phyloP scores from a whole-genome alignment of 2,329 filamentous ascomycete genomes.

The Fusarium sp. region DNA sequence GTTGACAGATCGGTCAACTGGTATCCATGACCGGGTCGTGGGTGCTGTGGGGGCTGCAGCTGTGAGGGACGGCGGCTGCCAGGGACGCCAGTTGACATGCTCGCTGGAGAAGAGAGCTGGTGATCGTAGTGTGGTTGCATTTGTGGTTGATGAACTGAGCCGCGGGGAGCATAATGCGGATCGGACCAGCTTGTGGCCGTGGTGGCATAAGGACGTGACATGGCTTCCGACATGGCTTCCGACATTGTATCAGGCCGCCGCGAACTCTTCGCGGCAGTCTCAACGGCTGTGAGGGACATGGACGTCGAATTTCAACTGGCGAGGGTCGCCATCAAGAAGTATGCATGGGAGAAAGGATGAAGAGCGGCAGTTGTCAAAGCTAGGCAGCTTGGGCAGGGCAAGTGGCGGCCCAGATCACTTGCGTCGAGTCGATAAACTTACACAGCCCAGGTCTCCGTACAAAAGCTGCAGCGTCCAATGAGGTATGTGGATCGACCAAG shows the following conservation, averaged over 20 bases:
- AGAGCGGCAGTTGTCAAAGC: slow-evolving; percentile 26
- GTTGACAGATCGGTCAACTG: slow-evolving; percentile 25
- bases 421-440: slow-evolving; percentile 41
- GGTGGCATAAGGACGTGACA: slow-evolving; percentile 39
- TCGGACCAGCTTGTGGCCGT: slow-evolving; percentile 36
- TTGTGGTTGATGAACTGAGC: slow-evolving; percentile 41
- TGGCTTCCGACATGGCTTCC: slow-evolving; percentile 41
- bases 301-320: slow-evolving; percentile 18
- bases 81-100: slow-evolving; percentile 36
- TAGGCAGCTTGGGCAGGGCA: slow-evolving; percentile 27
- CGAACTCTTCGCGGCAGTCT: slow-evolving; percentile 28
- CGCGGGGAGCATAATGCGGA: slow-evolving; percentile 28
- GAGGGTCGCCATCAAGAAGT: slow-evolving; percentile 23
- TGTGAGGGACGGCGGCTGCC: slow-evolving; percentile 24
- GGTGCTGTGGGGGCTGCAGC: slow-evolving; percentile 20
- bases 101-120: slow-evolving; percentile 43
- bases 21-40: slow-evolving; percentile 19
- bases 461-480: slow-evolving; percentile 31
- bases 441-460: slow-evolving; percentile 33
- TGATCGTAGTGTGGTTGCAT: slow-evolving; percentile 43
- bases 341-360: slow-evolving; percentile 25
- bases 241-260: slow-evolving; percentile 35
- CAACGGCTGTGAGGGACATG: slow-evolving; percentile 38
- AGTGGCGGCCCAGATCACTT: slow-evolving; percentile 37
- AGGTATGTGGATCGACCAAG: slow-evolving; percentile 26